phyloP scores from a whole-genome alignment of 768 basidiomycete species.

The Mycena rosella region DNA sequence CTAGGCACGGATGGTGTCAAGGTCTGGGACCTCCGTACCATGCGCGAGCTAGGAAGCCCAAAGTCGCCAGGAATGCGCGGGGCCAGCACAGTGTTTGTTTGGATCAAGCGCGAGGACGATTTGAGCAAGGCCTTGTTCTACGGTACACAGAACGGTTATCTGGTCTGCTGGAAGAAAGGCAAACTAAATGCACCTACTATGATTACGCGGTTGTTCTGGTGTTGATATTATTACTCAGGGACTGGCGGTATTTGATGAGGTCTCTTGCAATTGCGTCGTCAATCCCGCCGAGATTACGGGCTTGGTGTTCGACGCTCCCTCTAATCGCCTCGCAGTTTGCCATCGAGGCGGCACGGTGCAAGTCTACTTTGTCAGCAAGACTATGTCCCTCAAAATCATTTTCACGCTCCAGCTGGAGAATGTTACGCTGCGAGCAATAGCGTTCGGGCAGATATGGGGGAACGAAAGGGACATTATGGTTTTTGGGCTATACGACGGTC shows the following conservation, averaged over 20 bases:
- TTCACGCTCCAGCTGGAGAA: constrained; percentile 33
- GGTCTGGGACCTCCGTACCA: constrained; percentile 26
- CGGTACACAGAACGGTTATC: constrained; percentile 32
- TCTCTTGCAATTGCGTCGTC: not conserved
- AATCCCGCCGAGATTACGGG: constrained; percentile 36
- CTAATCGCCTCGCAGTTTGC: constrained; percentile 36
- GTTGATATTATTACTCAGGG: constrained; percentile 16
- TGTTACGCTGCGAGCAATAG: constrained; percentile 35
- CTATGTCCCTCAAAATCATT: constrained; percentile 28
- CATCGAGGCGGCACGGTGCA: constrained; percentile 36
- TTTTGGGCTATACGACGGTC: constrained; percentile 36
- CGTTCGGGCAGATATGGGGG: constrained; percentile 30
- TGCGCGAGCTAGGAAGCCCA: constrained; percentile 13
- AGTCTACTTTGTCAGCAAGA: constrained; percentile 26
- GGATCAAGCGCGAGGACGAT: constrained; percentile 37
- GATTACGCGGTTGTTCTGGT: constrained; percentile 1
- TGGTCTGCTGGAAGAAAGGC: constrained; percentile 35
- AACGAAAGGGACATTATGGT: constrained; percentile 33
- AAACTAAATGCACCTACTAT: constrained; percentile 20
- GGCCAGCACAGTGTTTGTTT: constrained; percentile 31
- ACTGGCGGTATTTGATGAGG: constrained; percentile 20
- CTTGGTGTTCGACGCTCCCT: constrained; percentile 36
- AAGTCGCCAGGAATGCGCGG: constrained; percentile 19
- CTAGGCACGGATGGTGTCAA: constrained; percentile 31
- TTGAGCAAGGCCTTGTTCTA: constrained; percentile 28